Conservation (phyloP, 108 stramenopile species). For the Cyclotella choctawhatcheeana region DNA sequence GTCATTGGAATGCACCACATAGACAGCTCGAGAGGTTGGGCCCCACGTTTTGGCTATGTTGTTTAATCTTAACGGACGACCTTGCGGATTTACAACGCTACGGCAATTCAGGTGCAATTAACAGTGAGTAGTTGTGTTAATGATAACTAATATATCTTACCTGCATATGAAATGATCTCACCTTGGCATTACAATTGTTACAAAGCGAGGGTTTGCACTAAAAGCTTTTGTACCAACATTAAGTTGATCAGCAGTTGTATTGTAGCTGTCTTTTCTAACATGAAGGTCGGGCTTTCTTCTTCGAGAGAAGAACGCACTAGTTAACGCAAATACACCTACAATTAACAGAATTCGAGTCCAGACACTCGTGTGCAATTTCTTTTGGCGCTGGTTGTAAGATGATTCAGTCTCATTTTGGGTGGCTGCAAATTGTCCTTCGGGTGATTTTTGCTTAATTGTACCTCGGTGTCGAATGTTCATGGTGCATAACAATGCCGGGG, state of each 20-base stretch:
- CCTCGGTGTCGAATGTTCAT: slow-evolving; percentile 24
- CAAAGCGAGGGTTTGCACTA: slow-evolving; percentile 50
- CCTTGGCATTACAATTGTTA: slow-evolving; percentile 73
- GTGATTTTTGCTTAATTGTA: neutral
- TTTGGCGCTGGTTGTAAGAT: slow-evolving; percentile 10
- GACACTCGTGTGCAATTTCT: slow-evolving; percentile 27
- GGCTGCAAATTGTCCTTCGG: neutral
- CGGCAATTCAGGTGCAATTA: neutral
- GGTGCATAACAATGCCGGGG: neutral
- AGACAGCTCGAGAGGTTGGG: slow-evolving; percentile 66
- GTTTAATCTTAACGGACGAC: slow-evolving; percentile 55
- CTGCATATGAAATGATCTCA: neutral
- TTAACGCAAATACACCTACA: slow-evolving; percentile 21
- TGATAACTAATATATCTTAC: neutral
- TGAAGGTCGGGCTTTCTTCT: neutral
- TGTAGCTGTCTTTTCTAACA: slow-evolving; percentile 1
- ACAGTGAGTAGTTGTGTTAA: neutral
- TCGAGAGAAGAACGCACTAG: slow-evolving; percentile 19
- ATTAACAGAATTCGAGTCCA: slow-evolving; percentile 32
- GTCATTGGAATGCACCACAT: slow-evolving; percentile 65
- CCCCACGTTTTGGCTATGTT: slow-evolving; percentile 90
- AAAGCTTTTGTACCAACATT: neutral
- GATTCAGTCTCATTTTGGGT: neutral
- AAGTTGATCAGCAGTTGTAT: neutral
- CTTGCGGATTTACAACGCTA: slow-evolving; percentile 84